Base-by-base conservation (phyloP, 768 basidiomycete genomes). In the Suillus sp. region DNA sequence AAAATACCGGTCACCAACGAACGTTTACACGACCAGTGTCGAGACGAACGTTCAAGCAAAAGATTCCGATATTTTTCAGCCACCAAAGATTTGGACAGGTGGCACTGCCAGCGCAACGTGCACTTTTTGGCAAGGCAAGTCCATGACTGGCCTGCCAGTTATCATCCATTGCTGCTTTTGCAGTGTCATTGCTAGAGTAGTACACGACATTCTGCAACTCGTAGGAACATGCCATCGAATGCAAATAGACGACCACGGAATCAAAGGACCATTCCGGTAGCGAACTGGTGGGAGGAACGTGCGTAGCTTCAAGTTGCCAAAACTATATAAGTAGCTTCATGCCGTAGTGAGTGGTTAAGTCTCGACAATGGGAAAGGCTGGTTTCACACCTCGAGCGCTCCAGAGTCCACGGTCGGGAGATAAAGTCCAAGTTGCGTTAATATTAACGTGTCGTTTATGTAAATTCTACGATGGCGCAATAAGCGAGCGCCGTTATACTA, bases 11-110 rank as follows among this genome's bases (percentile, higher is more conserved):
- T 27, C 13, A 61, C 25, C 45, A 27, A 58, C 60, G 63, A 56
- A 43, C 5, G 30, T 40, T 65, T 16, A 43, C 51, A 58, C 25
- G 62, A 58, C 69, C 74, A 69, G 61, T 72, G 43, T 63, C 9
- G 16, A 59, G 42, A 71, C 75, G 73, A 74, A 74, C 75, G 74
- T 74, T 74, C 25, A 57, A 57, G 55, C 16, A 38, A 56, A 56
- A 51, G 8, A 38, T 27, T 25, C 37, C 37, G 55, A 38, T 6
- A 27, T 2, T 38, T 27, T 56, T 37, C 9, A 9, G 54, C 14
- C 22, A 35, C 48, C 25, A 30, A 30, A 18, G 18, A 51, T 51
- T 51, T 20, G 30, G 32, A 20, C 50, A 51, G 30, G 51, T 53
- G 51, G 32, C 38, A 40, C 34, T 30, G 56, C 25, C 56, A 27